phyloP scores from a whole-genome alignment of 306 rosid species.

The Corylus heterophylla region DNA sequence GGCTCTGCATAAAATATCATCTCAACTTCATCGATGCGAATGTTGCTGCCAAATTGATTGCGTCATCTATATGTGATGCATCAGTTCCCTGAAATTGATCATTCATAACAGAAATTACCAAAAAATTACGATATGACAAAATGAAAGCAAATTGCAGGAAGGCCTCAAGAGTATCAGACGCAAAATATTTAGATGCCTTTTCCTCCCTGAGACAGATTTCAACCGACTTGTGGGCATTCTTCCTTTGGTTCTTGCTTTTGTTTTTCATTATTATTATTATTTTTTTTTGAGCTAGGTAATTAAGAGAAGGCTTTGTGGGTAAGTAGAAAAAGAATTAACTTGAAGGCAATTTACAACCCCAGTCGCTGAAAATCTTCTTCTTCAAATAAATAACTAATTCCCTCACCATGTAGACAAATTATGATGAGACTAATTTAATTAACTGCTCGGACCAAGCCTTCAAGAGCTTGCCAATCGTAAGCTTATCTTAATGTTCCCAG shows the following conservation, averaged over 20 bases:
- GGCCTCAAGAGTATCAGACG: not conserved
- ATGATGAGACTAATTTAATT: not conserved
- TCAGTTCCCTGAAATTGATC: constrained; percentile 73
- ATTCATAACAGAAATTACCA: not conserved
- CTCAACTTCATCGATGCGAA: constrained; percentile 72
- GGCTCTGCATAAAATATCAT: constrained; percentile 27
- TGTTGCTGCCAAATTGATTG: constrained; percentile 62
- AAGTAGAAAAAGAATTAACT: not conserved
- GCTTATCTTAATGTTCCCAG: not conserved
- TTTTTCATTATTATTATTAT: not conserved
- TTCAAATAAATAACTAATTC: not conserved
- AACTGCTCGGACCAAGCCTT: not conserved
- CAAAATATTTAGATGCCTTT: not conserved
- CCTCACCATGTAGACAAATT: not conserved
- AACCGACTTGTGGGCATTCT: not conserved
- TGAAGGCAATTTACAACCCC: not conserved
- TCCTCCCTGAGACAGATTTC: not conserved
- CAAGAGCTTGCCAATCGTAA: not conserved
- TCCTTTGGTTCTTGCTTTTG: not conserved
- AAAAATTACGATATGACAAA: not conserved
- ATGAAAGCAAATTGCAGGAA: not conserved
- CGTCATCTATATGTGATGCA: constrained; percentile 70
- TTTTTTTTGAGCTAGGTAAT: not conserved
- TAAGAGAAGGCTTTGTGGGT: not conserved
- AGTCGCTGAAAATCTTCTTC: not conserved